phyloP scores from a whole-genome alignment of 2,329 filamentous ascomycete species.

The Fusarium chuoi region DNA sequence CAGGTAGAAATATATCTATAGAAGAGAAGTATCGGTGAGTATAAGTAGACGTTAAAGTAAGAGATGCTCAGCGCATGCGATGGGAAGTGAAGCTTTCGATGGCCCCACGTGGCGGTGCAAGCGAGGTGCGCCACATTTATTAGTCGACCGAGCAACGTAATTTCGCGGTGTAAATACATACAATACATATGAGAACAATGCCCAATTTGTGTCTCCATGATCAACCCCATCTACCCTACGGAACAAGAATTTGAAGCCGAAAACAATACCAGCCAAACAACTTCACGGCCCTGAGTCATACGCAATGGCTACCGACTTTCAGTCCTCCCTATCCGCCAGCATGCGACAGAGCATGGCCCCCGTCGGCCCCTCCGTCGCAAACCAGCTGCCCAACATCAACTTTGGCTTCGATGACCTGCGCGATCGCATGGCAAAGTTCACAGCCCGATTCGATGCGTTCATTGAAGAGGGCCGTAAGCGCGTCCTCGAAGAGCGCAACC shows the following conservation, averaged over 20 bases:
- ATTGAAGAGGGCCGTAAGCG: constrained; percentile 91
- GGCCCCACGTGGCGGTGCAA: constrained; percentile 45
- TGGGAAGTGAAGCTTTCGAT: constrained; percentile 38
- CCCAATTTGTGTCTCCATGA: constrained; percentile 5
- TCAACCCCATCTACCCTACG: background rate
- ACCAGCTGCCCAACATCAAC: constrained; percentile 86
- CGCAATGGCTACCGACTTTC: constrained; percentile 70
- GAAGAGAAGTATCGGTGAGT: constrained; percentile 13
- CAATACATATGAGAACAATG: background rate
- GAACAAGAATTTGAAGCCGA: background rate
- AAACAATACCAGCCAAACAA: background rate
- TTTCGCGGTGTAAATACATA: constrained; percentile 36
- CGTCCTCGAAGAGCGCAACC: constrained; percentile 91
- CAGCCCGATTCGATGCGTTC: constrained; percentile 88
- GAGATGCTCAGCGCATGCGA: constrained; percentile 13
- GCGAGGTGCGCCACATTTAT: constrained; percentile 37
- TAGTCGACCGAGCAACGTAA: constrained; percentile 47
- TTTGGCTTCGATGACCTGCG: constrained; percentile 97
- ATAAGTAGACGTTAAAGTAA: constrained; percentile 1
- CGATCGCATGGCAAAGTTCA: constrained; percentile 95
- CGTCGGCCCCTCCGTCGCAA: constrained; percentile 73
- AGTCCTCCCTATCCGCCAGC: constrained; percentile 75
- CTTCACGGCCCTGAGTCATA: background rate
- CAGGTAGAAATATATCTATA: constrained; percentile 4
- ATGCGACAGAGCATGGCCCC: constrained; percentile 68